Percentiles rank a stretch among this genome's conserved stretches.
Conservation (phyloP, 495 filamentous ascomycete genomes). For the Chaetomium tenue region DNA sequence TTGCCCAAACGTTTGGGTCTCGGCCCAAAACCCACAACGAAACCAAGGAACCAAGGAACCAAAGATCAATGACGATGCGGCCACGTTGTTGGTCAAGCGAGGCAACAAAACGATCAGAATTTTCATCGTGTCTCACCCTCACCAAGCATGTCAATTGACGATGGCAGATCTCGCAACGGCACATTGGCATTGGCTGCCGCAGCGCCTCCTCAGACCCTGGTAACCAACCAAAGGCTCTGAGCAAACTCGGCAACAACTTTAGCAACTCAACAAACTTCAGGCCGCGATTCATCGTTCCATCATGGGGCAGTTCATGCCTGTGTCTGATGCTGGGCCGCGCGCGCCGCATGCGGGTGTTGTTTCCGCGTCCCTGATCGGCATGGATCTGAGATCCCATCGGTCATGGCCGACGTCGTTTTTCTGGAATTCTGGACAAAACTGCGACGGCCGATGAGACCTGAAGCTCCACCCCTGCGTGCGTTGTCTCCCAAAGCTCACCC, state of each 20-base stretch:
- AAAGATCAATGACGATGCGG: neutral
- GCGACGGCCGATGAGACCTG: slow-evolving; percentile 7
- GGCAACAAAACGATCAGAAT: neutral
- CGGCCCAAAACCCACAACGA: neutral
- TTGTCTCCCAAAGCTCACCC: neutral
- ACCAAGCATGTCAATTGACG: neutral
- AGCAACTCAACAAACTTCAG: neutral
- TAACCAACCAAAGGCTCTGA: too few relatives aligned
- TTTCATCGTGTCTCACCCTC: neutral
- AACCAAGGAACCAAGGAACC: neutral
- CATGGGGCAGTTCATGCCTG: neutral
- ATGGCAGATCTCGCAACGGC: neutral
- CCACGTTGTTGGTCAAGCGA: neutral
- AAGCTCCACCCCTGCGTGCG: slow-evolving; percentile 5
- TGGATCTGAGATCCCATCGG: slow-evolving; percentile 14
- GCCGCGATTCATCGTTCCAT: neutral
- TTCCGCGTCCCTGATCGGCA: slow-evolving; percentile 16
- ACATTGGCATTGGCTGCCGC: neutral
- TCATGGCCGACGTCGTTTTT: slow-evolving; percentile 4
- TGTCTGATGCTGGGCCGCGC: slow-evolving; percentile 10
- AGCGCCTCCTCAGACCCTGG: neutral
- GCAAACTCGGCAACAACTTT: too few relatives aligned
- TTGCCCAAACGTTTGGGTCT: neutral
- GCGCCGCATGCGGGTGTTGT: slow-evolving; percentile 7
- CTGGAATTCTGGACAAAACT: neutral